These are phyloP conservation scores for Choanephora cucurbitarum DNA, from an alignment of 371 early-diverging fungal genomes.

Conservation along the genomic window DNA sequence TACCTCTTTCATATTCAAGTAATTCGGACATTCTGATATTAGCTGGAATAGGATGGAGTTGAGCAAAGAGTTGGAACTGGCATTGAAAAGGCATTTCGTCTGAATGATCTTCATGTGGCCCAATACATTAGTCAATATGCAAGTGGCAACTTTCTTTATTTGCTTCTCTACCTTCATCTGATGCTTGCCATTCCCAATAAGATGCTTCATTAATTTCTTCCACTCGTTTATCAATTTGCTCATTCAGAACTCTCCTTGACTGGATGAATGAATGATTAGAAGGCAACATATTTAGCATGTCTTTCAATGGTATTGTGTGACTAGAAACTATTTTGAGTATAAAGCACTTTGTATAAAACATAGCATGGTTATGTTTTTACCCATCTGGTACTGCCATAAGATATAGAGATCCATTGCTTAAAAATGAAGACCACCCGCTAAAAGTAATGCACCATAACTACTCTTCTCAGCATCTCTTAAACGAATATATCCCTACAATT, in stretches of 20 bases:
- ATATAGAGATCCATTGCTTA: constrained; percentile 58
- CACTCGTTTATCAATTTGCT: constrained; percentile 39
- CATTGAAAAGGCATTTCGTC: constrained; percentile 47
- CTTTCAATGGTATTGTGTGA: constrained; percentile 37
- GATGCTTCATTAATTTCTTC: constrained; percentile 31
- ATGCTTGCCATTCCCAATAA: constrained; percentile 26
- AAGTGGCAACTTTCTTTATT: no score
- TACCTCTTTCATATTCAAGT: constrained; percentile 61
- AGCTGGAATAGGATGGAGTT: constrained; percentile 52
- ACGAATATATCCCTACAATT: constrained; percentile 53
- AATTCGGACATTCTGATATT: constrained; percentile 45
- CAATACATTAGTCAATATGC: no score
- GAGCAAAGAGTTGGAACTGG: constrained; percentile 60
- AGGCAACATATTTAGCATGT: constrained; percentile 63
- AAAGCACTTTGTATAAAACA: neutral
- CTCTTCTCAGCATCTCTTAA: constrained; percentile 55
- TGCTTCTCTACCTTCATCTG: constrained; percentile 17
- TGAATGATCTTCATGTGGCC: constrained; percentile 34
- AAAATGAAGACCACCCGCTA: constrained; percentile 61
- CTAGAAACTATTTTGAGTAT: constrained; percentile 11
- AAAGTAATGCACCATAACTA: constrained; percentile 55
- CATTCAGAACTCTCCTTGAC: constrained; percentile 26
- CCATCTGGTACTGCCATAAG: constrained; percentile 58
- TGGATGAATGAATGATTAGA: constrained; percentile 41
- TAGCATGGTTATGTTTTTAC: no score